Conservation (phyloP, 2,329 filamentous ascomycete species). For the Monosporascus sp. region DNA sequence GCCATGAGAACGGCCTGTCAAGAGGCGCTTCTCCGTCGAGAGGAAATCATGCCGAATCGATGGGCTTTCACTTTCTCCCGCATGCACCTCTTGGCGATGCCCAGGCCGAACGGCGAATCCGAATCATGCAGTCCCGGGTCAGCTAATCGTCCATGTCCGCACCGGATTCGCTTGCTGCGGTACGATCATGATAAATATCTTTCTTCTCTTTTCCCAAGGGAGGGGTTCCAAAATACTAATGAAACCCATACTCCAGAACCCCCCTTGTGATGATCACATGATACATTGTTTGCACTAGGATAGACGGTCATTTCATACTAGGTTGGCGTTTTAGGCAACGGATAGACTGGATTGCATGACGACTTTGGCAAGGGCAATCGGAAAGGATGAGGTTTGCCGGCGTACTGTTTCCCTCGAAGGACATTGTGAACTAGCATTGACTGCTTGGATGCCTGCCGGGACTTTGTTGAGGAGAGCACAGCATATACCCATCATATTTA, state of each 20-base stretch:
- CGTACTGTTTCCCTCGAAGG: not conserved
- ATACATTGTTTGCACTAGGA: not conserved
- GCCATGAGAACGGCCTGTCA: constrained; percentile 8
- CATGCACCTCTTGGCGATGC: constrained; percentile 17
- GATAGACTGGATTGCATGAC: not conserved
- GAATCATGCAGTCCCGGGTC: constrained; percentile 4
- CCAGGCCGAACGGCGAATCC: constrained; percentile 18
- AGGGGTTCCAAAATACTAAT: not conserved
- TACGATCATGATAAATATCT: not conserved
- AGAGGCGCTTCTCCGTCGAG: constrained; percentile 16
- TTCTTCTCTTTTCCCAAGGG: not conserved
- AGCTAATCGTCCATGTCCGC: not conserved
- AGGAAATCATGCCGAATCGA: constrained; percentile 13
- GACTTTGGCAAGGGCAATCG: not conserved
- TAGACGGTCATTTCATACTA: not conserved
- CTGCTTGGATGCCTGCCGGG: not conserved
- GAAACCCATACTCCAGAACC: not conserved
- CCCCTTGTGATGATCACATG: not conserved
- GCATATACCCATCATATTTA: not conserved
- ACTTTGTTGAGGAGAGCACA: not conserved
- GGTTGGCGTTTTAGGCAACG: not conserved
- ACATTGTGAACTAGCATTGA: not conserved
- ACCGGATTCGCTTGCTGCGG: no score
- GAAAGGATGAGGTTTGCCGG: not conserved
- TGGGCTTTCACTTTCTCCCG: constrained; percentile 24